phyloP scores from a whole-genome alignment of 2,329 filamentous ascomycete species.

The Apiospora phragmitis region DNA sequence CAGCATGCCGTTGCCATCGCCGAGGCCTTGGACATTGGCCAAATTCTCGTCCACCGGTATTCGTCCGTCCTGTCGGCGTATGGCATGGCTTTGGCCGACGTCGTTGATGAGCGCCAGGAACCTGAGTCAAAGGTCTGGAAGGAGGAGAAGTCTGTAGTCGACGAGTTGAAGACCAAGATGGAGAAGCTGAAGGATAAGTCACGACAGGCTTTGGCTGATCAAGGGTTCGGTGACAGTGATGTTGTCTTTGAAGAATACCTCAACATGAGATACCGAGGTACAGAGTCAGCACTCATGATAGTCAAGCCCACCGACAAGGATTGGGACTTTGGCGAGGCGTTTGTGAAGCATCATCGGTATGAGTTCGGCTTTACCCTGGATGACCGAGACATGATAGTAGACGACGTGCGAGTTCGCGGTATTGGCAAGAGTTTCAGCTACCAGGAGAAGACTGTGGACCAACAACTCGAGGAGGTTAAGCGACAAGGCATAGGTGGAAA shows the following conservation, averaged over 20 bases:
- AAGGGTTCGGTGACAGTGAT: conserved; percentile 74
- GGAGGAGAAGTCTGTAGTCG: conserved; percentile 56
- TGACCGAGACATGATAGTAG: conserved; percentile 84
- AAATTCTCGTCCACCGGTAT: conserved; percentile 84
- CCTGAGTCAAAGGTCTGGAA: conserved; percentile 66
- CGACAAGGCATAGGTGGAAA: conserved; percentile 55
- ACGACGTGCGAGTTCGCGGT: conserved; percentile 84
- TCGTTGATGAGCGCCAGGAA: conserved; percentile 88
- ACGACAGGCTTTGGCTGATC: conserved; percentile 63
- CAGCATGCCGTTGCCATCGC: conserved; percentile 93
- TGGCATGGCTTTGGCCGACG: conserved; percentile 89
- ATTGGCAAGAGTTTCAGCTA: conserved; percentile 87
- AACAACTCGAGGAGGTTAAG: conserved; percentile 73
- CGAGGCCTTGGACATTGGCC: conserved; percentile 77
- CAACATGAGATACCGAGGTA: conserved; percentile 90
- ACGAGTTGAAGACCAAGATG: conserved; percentile 72
- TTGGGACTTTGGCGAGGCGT: conserved; percentile 83
- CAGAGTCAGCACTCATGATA: conserved; percentile 89
- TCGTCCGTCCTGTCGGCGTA: conserved; percentile 89
- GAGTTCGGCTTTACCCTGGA: conserved; percentile 89
- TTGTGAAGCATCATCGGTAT: conserved; percentile 83
- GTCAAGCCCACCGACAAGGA: conserved; percentile 66
- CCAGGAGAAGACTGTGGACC: conserved; percentile 77
- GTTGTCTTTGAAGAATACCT: conserved; percentile 90
- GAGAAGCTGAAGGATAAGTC: conserved; percentile 78